Evolutionary conservation across 1,284 basidiomycete species (phyloP).

Genomic region (Rhodotorula sp.): DNA sequence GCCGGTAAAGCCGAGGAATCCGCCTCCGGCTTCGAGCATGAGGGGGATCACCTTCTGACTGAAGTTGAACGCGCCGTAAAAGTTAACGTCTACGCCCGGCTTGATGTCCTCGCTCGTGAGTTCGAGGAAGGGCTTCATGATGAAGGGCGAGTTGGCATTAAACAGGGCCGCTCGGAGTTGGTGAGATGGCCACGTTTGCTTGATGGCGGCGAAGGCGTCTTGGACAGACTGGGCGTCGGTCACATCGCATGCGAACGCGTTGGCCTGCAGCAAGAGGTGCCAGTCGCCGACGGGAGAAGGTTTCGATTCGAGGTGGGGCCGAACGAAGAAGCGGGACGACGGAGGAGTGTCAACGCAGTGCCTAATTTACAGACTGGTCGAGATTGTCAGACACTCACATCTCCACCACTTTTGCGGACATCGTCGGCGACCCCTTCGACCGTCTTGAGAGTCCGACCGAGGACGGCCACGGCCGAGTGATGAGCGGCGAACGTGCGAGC

Average conservation of each 20-base stretch:
- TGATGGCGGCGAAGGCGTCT: conserved; percentile 22
- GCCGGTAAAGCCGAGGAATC: conserved; percentile 30
- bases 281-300: not conserved
- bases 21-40: conserved; percentile 24
- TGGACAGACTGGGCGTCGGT: conserved; percentile 14
- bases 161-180: conserved; percentile 26
- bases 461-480: conserved; percentile 23
- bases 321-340: too few relatives aligned
- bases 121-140: conserved; percentile 36
- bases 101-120: conserved; percentile 16
- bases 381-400: not conserved
- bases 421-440: conserved; percentile 7
- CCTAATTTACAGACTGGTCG: too few relatives aligned
- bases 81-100: conserved; percentile 28
- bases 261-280: conserved; percentile 7
- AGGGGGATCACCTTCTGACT: conserved; percentile 29
- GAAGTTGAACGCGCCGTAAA: conserved; percentile 37
- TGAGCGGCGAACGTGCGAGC: conserved; percentile 12
- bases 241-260: conserved; percentile 32
- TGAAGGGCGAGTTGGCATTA: conserved; percentile 34
- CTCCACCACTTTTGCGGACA: conserved; percentile 18
- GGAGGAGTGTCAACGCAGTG: too few relatives aligned
- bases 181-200: conserved; percentile 24
- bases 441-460: conserved; percentile 10
- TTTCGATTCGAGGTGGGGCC: not conserved